A percentile compares a stretch with the other conserved stretches of the same genome.
These are phyloP conservation scores for Solanum tarapatanum DNA, from an alignment of 257 asterid genomes.

Conservation along the genomic window DNA sequence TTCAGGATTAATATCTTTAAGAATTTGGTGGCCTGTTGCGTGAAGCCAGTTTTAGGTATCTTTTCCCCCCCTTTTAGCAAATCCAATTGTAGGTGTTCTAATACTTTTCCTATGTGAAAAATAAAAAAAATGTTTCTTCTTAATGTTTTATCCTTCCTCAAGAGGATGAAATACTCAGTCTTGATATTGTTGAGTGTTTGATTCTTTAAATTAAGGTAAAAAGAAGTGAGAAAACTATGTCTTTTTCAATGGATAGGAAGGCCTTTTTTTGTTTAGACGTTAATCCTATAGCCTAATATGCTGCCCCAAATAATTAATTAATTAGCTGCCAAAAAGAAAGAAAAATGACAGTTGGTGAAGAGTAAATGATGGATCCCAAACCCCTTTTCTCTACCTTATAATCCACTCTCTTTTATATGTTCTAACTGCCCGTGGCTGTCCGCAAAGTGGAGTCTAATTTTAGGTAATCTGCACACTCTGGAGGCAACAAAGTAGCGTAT, in stretches of 20 bases:
- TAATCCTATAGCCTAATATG: neutral
- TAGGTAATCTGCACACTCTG: neutral
- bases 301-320: neutral
- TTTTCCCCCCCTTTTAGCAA: neutral
- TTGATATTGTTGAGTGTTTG: neutral
- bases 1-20: slow-evolving; percentile 1
- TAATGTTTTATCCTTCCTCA: neutral
- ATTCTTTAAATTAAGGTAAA: neutral
- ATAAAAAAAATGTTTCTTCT: neutral
- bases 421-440: neutral
- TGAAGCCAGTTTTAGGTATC: slow-evolving; percentile 7
- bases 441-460: neutral
- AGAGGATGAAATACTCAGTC: neutral
- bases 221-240: neutral
- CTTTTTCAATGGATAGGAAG: neutral
- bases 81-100: neutral
- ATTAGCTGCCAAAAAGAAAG: neutral
- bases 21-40: slow-evolving; percentile 5
- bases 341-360: neutral
- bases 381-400: neutral
- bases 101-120: neutral
- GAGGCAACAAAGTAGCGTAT: neutral
- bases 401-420: neutral
- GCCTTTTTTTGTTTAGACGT: neutral
- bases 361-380: neutral